Evolutionary conservation across 495 filamentous ascomycete species (phyloP).

Genomic region (Podospora appendiculata): DNA sequence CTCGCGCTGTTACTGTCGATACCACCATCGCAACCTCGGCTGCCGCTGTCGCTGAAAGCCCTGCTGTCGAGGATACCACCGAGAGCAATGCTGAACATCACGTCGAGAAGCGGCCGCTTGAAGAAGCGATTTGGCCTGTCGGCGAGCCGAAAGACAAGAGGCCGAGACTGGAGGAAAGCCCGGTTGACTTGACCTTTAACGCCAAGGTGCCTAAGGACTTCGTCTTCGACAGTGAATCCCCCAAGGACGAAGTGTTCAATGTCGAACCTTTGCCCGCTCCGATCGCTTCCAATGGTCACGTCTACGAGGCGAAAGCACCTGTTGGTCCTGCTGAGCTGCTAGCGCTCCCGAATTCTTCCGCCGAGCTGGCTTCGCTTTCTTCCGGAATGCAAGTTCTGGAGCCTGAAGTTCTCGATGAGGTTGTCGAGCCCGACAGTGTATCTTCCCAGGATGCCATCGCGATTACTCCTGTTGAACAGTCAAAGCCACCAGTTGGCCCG

Average conservation of each 20-base stretch:
- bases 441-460: neutral
- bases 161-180: too few species aligned
- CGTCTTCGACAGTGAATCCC: neutral
- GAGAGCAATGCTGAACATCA: too few species aligned
- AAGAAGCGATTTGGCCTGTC: too few species aligned
- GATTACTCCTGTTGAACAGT: neutral
- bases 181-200: too few species aligned
- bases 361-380: neutral
- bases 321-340: neutral
- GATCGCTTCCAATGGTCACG: neutral
- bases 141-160: too few species aligned
- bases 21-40: too few species aligned
- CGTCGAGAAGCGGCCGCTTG: too few species aligned
- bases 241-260: neutral
- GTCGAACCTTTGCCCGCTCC: neutral
- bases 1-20: too few species aligned
- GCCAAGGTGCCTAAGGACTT: too few species aligned
- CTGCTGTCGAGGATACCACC: too few species aligned
- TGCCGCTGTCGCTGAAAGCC: too few species aligned
- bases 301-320: neutral
- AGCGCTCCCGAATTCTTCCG: neutral
- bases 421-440: neutral
- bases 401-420: conserved; percentile 10
- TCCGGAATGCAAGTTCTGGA: conserved; percentile 8
- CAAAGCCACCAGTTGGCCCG: conserved; percentile 19